Evolutionary conservation across 2,329 filamentous ascomycete genomes (phyloP).

Genomic region (Verticillium alfalfae): DNA sequence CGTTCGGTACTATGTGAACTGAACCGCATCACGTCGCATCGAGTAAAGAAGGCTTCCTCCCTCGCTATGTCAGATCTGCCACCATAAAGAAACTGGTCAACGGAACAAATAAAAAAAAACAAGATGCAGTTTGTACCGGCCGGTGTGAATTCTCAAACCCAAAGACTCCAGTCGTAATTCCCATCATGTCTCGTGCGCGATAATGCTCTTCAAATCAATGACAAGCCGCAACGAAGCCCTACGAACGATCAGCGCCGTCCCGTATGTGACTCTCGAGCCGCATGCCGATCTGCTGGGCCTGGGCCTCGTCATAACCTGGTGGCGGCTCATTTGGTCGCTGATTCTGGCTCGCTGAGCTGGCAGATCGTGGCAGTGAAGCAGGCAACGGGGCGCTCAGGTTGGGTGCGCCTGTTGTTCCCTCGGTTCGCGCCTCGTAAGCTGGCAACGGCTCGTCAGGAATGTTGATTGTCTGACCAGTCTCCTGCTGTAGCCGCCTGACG

Average conservation of each 20-base stretch:
- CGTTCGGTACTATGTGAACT: neutral
- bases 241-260: slow-evolving; percentile 62
- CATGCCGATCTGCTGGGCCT: slow-evolving; percentile 60
- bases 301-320: slow-evolving; percentile 86
- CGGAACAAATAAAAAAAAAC: neutral
- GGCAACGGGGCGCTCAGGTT: slow-evolving; percentile 24
- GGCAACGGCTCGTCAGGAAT: slow-evolving; percentile 84
- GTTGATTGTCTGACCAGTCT: slow-evolving; percentile 56
- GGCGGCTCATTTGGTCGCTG: slow-evolving; percentile 68
- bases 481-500: slow-evolving; percentile 68
- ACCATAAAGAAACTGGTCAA: neutral
- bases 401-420: slow-evolving; percentile 16
- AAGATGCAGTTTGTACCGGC: neutral
- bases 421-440: slow-evolving; percentile 66
- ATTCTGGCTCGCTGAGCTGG: slow-evolving; percentile 27
- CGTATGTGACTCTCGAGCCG: slow-evolving; percentile 65
- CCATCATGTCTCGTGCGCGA: neutral
- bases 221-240: slow-evolving; percentile 8
- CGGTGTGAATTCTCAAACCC: neutral
- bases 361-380: slow-evolving; percentile 21
- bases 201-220: neutral
- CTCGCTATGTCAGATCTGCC: neutral
- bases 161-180: neutral
- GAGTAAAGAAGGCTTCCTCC: neutral
- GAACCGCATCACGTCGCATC: neutral